Base-by-base conservation (phyloP, 495 filamentous ascomycete species). In the Trichoderma reesei region DNA sequence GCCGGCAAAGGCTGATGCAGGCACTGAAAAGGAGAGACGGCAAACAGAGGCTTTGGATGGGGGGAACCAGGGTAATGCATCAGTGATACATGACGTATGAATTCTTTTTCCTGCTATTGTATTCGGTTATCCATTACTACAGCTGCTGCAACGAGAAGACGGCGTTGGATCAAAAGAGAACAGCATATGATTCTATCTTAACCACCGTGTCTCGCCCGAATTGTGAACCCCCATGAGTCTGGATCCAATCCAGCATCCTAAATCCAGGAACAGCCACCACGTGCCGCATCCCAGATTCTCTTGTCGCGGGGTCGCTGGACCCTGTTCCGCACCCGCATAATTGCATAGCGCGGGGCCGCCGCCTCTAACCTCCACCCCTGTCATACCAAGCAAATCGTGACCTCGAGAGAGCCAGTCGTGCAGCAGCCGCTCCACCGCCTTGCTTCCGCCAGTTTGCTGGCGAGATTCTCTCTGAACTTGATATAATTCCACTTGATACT, bases 381-480 rank as follows among this genome's bases (percentile, higher is more conserved):
- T 48, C 44, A 18, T 48, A 3, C 44, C 16, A 7, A 26, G 44
- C 44, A n/a, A 48, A 16, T n/a, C 14, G 16, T 8, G 18, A 48
- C 18, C 18, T n/a, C 44, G 38, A 48, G 16, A 7, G 6, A 48
- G 11, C 10, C 11, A n/a, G 44, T 48, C 44, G 44, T 48, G 44
- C 44, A 48, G 51, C 51, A 34, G 51, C 51, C 20, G 51, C 51
- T 56, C 51, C 51, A 56, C 51, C 51, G 51, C 51, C 51, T 56
- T 56, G 26, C 51, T n/a, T 13, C 26, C 26, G 51, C 51, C 51
- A 56, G 34, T 56, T 34, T 26, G 11, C 31, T 33, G 51, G 51
- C 51, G 26, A 56, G 26, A 31, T 14, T 31, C 51, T 56, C 31
- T 56, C 26, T 56, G 26, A 33, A 1, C 10, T 18, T 46, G 42